Evolutionary conservation across 176 grass and related monocot genomes (phyloP).

Genomic region (Ananas comosus): DNA sequence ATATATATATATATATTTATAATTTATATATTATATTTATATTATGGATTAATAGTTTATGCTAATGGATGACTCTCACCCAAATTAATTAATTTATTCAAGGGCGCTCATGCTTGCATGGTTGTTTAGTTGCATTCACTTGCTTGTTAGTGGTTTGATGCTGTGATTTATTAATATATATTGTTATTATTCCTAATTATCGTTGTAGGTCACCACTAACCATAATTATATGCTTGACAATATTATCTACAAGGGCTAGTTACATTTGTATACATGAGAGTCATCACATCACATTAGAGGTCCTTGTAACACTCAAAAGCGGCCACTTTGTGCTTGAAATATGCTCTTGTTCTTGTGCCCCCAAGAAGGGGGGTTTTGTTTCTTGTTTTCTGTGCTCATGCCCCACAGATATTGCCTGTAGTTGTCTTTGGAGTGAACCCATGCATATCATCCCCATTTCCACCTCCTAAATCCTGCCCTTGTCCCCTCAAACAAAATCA

Average conservation of each 20-base stretch:
- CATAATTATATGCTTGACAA: neutral
- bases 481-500: constrained; percentile 99
- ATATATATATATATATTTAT: no score
- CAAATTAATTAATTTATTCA: constrained; percentile 22
- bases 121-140: constrained; percentile 19
- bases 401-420: constrained; percentile 71
- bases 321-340: constrained; percentile 25
- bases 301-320: constrained; percentile 18
- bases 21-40: no score
- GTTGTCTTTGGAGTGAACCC: constrained; percentile 71
- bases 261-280: constrained; percentile 6
- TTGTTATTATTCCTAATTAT: constrained; percentile 12
- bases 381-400: constrained; percentile 82
- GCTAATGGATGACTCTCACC: constrained; percentile 24
- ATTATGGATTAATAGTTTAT: no score
- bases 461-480: constrained; percentile 70
- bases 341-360: constrained; percentile 33
- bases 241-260: constrained; percentile 15
- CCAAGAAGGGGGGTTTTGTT: constrained; percentile 35
- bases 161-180: neutral
- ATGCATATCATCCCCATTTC: constrained; percentile 51
- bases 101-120: constrained; percentile 26
- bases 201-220: constrained; percentile 13
- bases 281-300: constrained; percentile 14
- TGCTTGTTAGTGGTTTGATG: constrained; percentile 19